phyloP scores from a whole-genome alignment of 2,329 filamentous ascomycete species.

The Sarocladiaceae sp. region DNA sequence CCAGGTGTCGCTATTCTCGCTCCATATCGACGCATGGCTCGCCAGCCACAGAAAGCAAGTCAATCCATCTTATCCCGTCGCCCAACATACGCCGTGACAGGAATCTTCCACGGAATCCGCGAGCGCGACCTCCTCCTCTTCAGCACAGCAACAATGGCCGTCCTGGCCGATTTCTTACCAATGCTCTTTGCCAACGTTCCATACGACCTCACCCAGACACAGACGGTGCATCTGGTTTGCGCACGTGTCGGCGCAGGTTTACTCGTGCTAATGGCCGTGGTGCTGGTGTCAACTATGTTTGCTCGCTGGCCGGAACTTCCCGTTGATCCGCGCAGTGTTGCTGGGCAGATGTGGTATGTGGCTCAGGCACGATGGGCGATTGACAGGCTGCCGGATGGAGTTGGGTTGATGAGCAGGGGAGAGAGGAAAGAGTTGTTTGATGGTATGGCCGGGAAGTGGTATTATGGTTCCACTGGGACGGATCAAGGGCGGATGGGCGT shows the following conservation, averaged over 20 bases:
- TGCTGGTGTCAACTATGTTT: constrained; percentile 35
- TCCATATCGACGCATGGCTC: constrained; percentile 37
- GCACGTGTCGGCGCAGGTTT: constrained; percentile 33
- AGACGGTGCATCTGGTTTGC: constrained; percentile 34
- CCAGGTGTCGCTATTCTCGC: constrained; percentile 40
- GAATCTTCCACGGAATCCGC: constrained; percentile 24
- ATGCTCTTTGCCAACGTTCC: constrained; percentile 45
- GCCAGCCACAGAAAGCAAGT: constrained; percentile 26
- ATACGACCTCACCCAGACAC: constrained; percentile 37
- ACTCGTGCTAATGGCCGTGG: constrained; percentile 37
- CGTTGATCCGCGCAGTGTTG: constrained; percentile 42
- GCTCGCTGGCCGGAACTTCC: constrained; percentile 40
- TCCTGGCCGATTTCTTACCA: constrained; percentile 47
- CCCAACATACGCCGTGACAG: constrained; percentile 41
- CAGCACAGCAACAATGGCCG: constrained; percentile 34
- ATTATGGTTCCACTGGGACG: background rate
- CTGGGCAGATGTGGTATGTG: constrained; percentile 41
- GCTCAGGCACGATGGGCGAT: constrained; percentile 1
- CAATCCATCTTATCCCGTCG: constrained; percentile 36
- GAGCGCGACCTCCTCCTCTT: constrained; percentile 33
- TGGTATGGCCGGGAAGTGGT: constrained; percentile 2
- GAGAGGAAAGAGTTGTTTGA: background rate
- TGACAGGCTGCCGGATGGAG: background rate
- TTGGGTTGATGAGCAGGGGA: background rate
- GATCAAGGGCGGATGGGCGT: constrained; percentile 2